Percentiles rank a stretch among this genome's conserved stretches.
These are phyloP conservation scores for Elaeis guineensis DNA, from an alignment of 176 grass and related monocot species.

Conservation along the genomic window DNA sequence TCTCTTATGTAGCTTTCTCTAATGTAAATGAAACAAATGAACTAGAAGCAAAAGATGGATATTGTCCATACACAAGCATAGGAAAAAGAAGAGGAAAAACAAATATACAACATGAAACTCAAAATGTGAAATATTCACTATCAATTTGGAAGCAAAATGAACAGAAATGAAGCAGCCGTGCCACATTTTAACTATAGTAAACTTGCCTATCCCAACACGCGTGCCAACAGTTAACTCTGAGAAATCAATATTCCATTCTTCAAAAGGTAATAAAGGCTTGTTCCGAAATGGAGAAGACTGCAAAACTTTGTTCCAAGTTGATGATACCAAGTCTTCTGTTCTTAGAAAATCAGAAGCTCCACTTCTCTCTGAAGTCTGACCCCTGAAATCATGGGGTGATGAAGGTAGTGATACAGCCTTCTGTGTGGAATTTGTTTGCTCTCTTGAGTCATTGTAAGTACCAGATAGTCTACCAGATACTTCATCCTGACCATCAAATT, in stretches of 20 bases:
- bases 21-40: no score
- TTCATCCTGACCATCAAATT: constrained; percentile 48
- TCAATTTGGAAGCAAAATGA: no score
- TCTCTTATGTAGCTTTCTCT: no score
- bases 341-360: constrained; percentile 54
- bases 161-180: no score
- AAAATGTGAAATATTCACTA: no score
- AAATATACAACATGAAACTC: no score
- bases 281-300: constrained; percentile 69
- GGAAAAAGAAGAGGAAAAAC: no score
- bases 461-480: constrained; percentile 25
- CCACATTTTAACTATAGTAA: no score
- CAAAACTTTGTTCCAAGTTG: constrained; percentile 80
- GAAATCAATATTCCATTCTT: constrained; percentile 99
- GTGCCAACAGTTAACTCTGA: constrained; percentile 95
- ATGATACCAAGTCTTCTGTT: constrained; percentile 54
- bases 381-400: constrained; percentile 86
- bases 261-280: constrained; percentile 83
- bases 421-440: constrained; percentile 42
- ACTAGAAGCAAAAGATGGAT: no score
- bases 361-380: constrained; percentile 38
- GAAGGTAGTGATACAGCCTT: constrained; percentile 92
- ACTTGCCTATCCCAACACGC: constrained; percentile 93
- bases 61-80: no score
- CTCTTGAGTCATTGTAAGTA: constrained; percentile 45